Evolutionary conservation across 164 flowering plant genomes (phyloP).

Genomic region (Warburgia ugandensis): DNA sequence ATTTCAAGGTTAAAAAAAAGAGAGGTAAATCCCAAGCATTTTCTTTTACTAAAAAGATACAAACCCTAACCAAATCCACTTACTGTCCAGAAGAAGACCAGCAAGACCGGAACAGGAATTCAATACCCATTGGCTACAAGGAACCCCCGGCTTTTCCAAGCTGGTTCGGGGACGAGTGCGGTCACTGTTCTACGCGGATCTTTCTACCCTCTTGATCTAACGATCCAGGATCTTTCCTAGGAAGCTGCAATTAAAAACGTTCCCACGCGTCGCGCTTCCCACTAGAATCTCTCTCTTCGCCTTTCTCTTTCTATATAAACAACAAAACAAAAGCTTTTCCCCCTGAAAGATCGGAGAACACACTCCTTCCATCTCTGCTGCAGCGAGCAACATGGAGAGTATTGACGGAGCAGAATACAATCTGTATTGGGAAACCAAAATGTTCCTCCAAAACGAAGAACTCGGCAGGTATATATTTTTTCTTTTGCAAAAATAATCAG

Average conservation of each 20-base stretch:
- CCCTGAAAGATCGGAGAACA: neutral
- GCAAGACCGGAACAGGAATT: too few relatives aligned
- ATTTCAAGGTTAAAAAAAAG: too few relatives aligned
- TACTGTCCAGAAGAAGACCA: too few relatives aligned
- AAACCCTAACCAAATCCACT: too few relatives aligned
- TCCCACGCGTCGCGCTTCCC: neutral
- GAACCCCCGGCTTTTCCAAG: too few relatives aligned
- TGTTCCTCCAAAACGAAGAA: constrained; percentile 22
- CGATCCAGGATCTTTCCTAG: neutral
- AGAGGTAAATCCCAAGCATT: too few relatives aligned
- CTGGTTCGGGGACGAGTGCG: too few relatives aligned
- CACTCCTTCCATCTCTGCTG: neutral
- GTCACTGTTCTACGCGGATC: too few relatives aligned
- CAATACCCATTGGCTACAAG: too few relatives aligned
- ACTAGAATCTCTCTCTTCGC: neutral
- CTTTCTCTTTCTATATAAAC: neutral
- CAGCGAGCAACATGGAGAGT: constrained; percentile 8
- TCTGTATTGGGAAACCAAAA: constrained; percentile 19
- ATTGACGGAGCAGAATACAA: constrained; percentile 19
- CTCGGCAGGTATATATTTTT: constrained; percentile 14
- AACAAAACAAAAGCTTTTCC: too few relatives aligned
- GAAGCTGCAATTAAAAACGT: neutral
- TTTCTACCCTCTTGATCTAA: neutral
- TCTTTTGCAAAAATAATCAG: too few relatives aligned
- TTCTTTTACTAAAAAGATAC: too few relatives aligned